phyloP scores from a whole-genome alignment of 768 basidiomycete species.

The Termitomyces sp. region DNA sequence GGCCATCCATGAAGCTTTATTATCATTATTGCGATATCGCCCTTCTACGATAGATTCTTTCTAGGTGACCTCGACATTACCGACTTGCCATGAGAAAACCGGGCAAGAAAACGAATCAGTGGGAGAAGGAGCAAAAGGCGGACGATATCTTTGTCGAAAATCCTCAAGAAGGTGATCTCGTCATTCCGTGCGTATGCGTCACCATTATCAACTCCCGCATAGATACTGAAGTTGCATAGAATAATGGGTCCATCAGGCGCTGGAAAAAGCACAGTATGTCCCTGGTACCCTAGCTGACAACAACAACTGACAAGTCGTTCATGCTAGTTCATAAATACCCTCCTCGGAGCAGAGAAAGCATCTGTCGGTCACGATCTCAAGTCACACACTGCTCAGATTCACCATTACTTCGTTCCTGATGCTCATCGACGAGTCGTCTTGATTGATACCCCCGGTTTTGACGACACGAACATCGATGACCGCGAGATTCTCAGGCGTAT shows the following conservation, averaged over 20 bases:
- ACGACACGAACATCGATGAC: conserved; percentile 12
- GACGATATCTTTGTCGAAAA: conserved; percentile 7
- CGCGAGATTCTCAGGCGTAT: conserved; percentile 14
- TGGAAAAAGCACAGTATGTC: conserved; percentile 16
- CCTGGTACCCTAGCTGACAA: background rate
- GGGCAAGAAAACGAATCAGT: background rate
- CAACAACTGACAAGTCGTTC: background rate
- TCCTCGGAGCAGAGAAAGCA: background rate
- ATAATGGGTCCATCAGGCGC: conserved; percentile 14
- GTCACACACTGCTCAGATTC: conserved; percentile 6
- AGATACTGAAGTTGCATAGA: background rate
- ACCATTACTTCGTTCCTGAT: conserved; percentile 5
- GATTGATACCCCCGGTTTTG: conserved; percentile 19
- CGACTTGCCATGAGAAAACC: background rate
- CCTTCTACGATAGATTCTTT: too few species aligned
- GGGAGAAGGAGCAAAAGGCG: conserved; percentile 4
- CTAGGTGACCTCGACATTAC: too few species aligned
- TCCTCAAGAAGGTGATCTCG: conserved; percentile 7
- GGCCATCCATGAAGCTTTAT: background rate
- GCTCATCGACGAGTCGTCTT: conserved; percentile 10
- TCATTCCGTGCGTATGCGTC: conserved; percentile 13
- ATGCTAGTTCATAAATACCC: conserved; percentile 5
- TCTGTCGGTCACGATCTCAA: conserved; percentile 8
- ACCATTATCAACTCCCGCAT: background rate
- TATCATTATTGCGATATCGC: too few species aligned